phyloP scores from a whole-genome alignment of 805 yeast genomes.

The Pichia kluyveri region DNA sequence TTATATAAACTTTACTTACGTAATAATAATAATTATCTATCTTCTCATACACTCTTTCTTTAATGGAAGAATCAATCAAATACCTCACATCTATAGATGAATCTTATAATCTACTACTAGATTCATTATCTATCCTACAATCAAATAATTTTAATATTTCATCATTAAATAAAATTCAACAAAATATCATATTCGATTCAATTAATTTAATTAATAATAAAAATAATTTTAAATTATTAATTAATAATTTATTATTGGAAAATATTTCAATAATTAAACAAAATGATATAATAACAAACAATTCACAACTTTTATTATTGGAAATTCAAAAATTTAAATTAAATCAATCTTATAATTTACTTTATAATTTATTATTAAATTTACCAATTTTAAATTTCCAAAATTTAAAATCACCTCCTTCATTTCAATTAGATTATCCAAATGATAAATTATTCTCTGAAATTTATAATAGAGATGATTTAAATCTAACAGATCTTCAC shows the following conservation, averaged over 20 bases:
- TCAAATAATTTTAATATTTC: neutral
- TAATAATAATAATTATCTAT: too few species aligned
- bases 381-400: constrained; percentile 16
- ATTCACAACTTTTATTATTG: constrained; percentile 5
- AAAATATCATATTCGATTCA: constrained; percentile 14
- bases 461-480: constrained; percentile 3
- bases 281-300: constrained; percentile 1
- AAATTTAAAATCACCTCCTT: too few species aligned
- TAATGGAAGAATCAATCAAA: too few species aligned
- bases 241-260: constrained; percentile 10
- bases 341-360: constrained; percentile 9
- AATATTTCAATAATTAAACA: constrained; percentile 10
- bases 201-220: constrained; percentile 13
- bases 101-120: constrained; percentile 13
- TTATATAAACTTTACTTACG: too few species aligned
- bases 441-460: neutral
- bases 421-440: neutral
- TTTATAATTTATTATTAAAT: constrained; percentile 10
- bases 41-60: too few species aligned
- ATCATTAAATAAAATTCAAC: constrained; percentile 11
- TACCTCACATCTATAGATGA: constrained; percentile 6
- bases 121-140: constrained; percentile 7
- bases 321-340: constrained; percentile 15
- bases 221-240: constrained; percentile 14
- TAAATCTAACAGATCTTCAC: constrained; percentile 4